These are phyloP conservation scores for Cunninghamia lanceolata DNA, from an alignment of 75 land plant genomes.

Conservation along the genomic window DNA sequence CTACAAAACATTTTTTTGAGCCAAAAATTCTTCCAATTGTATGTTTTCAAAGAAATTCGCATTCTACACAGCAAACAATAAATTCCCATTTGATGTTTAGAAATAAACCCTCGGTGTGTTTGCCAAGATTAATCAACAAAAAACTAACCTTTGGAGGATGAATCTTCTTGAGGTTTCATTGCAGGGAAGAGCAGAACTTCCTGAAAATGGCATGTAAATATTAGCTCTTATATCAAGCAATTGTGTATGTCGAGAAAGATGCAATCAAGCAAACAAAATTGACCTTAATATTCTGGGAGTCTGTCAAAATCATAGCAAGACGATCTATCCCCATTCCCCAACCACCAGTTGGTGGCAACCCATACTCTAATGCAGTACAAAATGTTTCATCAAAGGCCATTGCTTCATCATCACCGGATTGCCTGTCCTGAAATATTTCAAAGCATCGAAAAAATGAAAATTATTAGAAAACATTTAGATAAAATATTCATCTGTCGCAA, in stretches of 20 bases:
- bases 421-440: conserved; percentile 58
- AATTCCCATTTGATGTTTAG: not conserved
- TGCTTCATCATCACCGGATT: conserved; percentile 96
- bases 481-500: not conserved
- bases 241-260: too few relatives aligned
- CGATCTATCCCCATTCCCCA: conserved; percentile 99
- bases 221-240: not conserved
- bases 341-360: conserved; percentile 94
- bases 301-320: conserved; percentile 84
- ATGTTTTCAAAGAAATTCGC: not conserved
- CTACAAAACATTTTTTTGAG: not conserved
- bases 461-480: not conserved
- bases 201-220: conserved; percentile 24
- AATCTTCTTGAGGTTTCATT: conserved; percentile 87
- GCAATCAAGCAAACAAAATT: not conserved
- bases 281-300: conserved; percentile 97
- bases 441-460: not conserved
- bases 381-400: conserved; percentile 94
- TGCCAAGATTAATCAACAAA: not conserved
- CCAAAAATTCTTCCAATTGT: not conserved
- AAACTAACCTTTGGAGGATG: conserved; percentile 8
- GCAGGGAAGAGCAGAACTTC: conserved; percentile 92
- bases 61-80: not conserved
- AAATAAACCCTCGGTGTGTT: not conserved
- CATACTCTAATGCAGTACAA: conserved; percentile 91